Evolutionary conservation across 2,329 filamentous ascomycete genomes (phyloP), one percentile per base, ranked within the genome.

Genomic region (Clarireedia hainanense): DNA sequence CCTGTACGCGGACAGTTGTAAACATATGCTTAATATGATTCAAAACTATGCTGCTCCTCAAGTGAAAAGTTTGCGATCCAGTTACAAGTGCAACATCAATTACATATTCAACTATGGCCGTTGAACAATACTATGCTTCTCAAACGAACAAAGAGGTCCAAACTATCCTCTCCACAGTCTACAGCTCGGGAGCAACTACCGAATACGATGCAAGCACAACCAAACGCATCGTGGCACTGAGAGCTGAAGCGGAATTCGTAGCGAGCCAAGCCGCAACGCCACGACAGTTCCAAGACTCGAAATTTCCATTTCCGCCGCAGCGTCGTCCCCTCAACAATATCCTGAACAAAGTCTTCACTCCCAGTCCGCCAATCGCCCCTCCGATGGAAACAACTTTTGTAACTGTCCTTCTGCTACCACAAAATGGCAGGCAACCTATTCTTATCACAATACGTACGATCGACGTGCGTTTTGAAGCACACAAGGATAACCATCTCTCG

Each of bases 361-460:
- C 37, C 23, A 50, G 17, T 14, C 26, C 37, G 24, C 52, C 52
- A 42, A 17, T 37, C 12, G 50, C 52, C 26, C 52, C 46, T n/a
- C 26, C 23, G 20, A 9, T 56, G 15, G 47, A 52, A 47, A 56
- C 53, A 30, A 36, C 30, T 23, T 56, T 40, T 7, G 20, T 56
- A 23, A 40, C 23, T 20, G 17, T 56, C 17, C 39, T 56, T 24
- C 15, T 56, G 6, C 30, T 56, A 20, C 53, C 53, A 27, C 53
- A 56, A 52, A 36, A 39, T 2, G 53, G 53, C 6, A 46, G 39
- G 27, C 48, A 27, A 2, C 48, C 53, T 4, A 10, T 51, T n/a
- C 40, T 56, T 15, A 48, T 56, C 40, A 45, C 30, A 4, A 6
- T 56, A 14, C 53, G 53, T 24, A 56, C 53, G n/a, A 52, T 56